Evolutionary conservation across 1,284 basidiomycete species (phyloP).

Genomic region (Phenoliferia sp.): DNA sequence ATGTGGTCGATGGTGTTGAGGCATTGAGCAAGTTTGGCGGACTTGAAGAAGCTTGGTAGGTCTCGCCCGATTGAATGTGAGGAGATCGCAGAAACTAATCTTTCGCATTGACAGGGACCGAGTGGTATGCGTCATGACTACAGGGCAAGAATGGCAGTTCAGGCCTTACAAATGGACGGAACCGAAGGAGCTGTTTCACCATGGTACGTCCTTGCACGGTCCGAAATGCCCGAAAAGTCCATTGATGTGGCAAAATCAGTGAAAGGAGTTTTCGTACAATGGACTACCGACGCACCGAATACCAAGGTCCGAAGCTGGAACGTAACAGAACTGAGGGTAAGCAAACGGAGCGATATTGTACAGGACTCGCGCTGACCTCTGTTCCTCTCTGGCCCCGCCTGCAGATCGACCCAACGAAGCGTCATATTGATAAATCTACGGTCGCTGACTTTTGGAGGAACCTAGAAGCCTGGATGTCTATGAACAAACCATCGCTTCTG

Average conservation of each 20-base stretch:
- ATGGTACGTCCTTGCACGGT: conserved; percentile 55
- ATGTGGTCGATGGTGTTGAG: conserved; percentile 87
- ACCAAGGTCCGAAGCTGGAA: conserved; percentile 92
- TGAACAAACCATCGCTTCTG: conserved; percentile 66
- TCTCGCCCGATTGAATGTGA: background rate
- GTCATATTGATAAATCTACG: conserved; percentile 92
- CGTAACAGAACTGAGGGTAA: conserved; percentile 83
- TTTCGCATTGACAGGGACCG: conserved; percentile 55
- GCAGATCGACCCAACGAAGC: conserved; percentile 79
- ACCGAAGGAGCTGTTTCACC: conserved; percentile 82
- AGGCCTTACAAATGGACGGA: conserved; percentile 93
- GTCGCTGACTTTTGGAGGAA: conserved; percentile 93
- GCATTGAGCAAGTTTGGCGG: conserved; percentile 80
- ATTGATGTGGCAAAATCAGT: conserved; percentile 58
- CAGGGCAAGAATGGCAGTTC: conserved; percentile 97
- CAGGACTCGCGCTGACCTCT: background rate
- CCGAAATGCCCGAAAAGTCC: too few relatives aligned
- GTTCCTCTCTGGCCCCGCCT: background rate
- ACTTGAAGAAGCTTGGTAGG: conserved; percentile 68
- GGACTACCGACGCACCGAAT: conserved; percentile 85
- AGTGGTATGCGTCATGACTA: conserved; percentile 94
- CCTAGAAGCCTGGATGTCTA: conserved; percentile 75
- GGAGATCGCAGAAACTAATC: background rate
- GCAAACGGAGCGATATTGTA: conserved; percentile 18
- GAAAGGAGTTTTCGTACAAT: conserved; percentile 87